phyloP scores from a whole-genome alignment of 176 grass and related monocot species.

The Echinochloa phyllopogon region DNA sequence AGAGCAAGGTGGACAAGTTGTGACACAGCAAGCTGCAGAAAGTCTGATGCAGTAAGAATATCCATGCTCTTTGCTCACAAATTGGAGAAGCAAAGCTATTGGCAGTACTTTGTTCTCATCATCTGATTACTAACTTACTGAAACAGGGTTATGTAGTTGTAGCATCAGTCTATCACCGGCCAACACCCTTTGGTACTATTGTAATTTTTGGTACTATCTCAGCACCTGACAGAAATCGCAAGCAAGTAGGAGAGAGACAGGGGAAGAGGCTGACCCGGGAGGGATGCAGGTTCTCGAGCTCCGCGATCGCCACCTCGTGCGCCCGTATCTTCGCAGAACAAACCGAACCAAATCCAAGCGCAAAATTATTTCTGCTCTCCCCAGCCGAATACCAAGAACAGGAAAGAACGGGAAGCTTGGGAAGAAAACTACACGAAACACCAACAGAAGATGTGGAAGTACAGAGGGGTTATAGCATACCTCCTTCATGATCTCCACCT shows the following conservation, averaged over 20 bases:
- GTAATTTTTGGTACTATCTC: background rate
- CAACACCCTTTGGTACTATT: too few species aligned
- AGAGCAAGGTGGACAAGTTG: background rate
- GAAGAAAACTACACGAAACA: background rate
- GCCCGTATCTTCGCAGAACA: constrained; percentile 46
- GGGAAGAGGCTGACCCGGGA: constrained; percentile 50
- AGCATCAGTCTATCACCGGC: background rate
- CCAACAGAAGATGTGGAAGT: too few species aligned
- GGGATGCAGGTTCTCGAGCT: constrained; percentile 55
- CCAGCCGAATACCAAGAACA: constrained; percentile 7
- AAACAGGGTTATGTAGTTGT: background rate
- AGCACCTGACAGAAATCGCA: background rate
- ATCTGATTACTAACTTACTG: background rate
- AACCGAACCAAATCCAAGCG: background rate
- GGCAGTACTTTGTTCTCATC: background rate
- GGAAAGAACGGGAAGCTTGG: background rate
- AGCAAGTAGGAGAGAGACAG: background rate
- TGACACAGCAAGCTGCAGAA: background rate
- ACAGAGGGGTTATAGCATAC: background rate
- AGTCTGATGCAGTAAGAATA: background rate
- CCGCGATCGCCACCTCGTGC: constrained; percentile 62
- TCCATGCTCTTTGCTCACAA: background rate
- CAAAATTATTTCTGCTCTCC: background rate
- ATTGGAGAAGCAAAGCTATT: background rate
- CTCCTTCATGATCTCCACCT: constrained; percentile 52